Evolutionary conservation across 495 filamentous ascomycete species (phyloP), one percentile per base, ranked within the genome.

Genomic region (Lasiosphaeriaceae sp.): DNA sequence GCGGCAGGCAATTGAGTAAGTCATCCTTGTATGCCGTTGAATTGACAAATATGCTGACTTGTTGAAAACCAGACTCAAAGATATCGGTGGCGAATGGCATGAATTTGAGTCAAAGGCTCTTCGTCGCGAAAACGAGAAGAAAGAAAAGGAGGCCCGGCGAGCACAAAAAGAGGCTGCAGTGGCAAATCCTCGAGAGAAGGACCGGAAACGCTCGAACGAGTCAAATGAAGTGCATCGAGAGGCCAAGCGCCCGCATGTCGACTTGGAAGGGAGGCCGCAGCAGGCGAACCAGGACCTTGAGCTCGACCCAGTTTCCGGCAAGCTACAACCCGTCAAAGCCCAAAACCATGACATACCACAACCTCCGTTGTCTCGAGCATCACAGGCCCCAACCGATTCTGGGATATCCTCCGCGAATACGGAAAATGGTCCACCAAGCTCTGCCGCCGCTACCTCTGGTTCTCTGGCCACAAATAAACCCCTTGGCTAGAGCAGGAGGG

Each of bases 51-150:
- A 52, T 63, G 45, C 70, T 64, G 56, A 58, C 66, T 49, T 49
- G n/a, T 26, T 50, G 20, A 11, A 9, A 22, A 39, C 26, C 51
- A 95, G 90, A 63, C 79, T 99, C 54, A 83, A 87, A 58, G 80
- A 89, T 59, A 80, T 97, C 21, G 83, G 92, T 66, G 95, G 95
- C 41, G 95, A 99, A 62, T 99, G 95, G 95, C 95, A 99, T 63
- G 95, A 99, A 66, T 96, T 97, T 67, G 95, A 99, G 77, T 95
- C 90, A 21, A 99, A 99, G 77, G 91, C 92, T 19, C 79, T 95
- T 16, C 84, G 95, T 41, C 93, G 92, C 61, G 92, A 96, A 68
- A 91, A 88, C 62, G 92, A 96, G 68, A 85, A 80, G 60, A 81
- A 83, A 56, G 85, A 90, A 49, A 85, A 85, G 67, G 92, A 96